Evolutionary conservation across 495 filamentous ascomycete species (phyloP).

Genomic region (Haplographium delicatum): DNA sequence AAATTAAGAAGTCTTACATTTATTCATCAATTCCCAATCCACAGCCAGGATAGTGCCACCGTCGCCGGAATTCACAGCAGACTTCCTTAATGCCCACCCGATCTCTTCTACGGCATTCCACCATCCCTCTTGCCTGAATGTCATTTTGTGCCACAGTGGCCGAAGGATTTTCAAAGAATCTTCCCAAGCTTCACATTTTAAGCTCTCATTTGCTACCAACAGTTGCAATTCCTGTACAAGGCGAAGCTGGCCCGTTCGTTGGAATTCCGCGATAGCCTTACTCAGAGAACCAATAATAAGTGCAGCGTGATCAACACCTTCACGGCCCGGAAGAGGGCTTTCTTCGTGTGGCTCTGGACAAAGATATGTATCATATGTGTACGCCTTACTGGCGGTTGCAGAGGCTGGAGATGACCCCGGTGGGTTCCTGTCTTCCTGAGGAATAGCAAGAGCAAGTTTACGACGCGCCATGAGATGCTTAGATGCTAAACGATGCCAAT

Average conservation of each 20-base stretch:
- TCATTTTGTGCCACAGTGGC: conserved; percentile 66
- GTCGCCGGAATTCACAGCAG: conserved; percentile 59
- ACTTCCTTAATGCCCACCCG: conserved; percentile 67
- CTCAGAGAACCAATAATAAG: conserved; percentile 57
- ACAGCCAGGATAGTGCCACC: conserved; percentile 63
- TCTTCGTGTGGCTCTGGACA: conserved; percentile 73
- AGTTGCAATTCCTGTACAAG: conserved; percentile 64
- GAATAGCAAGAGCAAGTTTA: conserved; percentile 58
- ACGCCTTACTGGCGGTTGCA: conserved; percentile 59
- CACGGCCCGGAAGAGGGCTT: conserved; percentile 45
- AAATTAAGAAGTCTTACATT: conserved; percentile 41
- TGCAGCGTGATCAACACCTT: conserved; percentile 57
- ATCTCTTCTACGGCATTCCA: conserved; percentile 68
- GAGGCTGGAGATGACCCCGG: conserved; percentile 64
- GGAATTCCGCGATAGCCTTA: conserved; percentile 59
- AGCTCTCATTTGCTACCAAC: conserved; percentile 63
- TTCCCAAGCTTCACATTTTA: conserved; percentile 55
- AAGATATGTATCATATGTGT: conserved; percentile 80
- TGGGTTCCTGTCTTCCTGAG: conserved; percentile 65
- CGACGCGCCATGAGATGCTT: conserved; percentile 58
- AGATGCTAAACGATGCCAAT: conserved; percentile 72
- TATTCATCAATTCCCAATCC: conserved; percentile 79
- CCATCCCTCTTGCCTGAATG: conserved; percentile 79
- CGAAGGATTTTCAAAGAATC: conserved; percentile 62
- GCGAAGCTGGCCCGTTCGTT: conserved; percentile 32